Evolutionary conservation across 139 green algal genomes (phyloP).

Genomic region (Volvox reticuliferus): DNA sequence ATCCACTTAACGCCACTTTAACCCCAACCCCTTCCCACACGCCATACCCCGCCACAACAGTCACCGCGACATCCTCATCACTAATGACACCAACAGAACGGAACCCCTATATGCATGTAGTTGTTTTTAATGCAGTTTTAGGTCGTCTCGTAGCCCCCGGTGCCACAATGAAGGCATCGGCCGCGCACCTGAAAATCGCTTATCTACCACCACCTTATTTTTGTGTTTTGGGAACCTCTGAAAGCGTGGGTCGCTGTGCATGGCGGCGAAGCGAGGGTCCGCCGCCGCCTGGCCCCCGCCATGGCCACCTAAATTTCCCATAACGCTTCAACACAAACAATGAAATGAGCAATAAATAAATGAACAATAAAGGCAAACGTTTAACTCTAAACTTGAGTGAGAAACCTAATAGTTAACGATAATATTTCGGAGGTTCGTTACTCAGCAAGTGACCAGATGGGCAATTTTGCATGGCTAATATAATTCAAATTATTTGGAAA

Average conservation of each 20-base stretch:
- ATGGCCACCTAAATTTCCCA: slow-evolving; percentile 32
- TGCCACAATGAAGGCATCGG: too few relatives aligned
- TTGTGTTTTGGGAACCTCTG: slow-evolving; percentile 80
- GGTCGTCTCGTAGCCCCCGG: too few relatives aligned
- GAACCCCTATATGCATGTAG: too few relatives aligned
- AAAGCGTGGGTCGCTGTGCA: slow-evolving; percentile 92
- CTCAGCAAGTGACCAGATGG: too few relatives aligned
- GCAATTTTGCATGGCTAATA: background rate
- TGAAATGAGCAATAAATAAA: background rate
- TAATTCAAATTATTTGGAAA: background rate
- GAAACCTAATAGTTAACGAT: too few relatives aligned
- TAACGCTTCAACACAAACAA: background rate
- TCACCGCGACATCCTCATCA: too few relatives aligned
- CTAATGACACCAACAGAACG: too few relatives aligned
- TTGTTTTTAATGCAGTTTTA: too few relatives aligned
- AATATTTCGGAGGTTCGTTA: too few relatives aligned
- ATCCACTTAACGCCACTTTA: too few relatives aligned
- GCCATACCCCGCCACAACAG: too few relatives aligned
- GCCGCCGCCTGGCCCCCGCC: slow-evolving; percentile 8
- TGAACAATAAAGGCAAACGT: background rate
- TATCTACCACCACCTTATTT: slow-evolving; percentile 87
- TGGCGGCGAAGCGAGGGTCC: slow-evolving; percentile 77
- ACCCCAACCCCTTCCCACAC: too few relatives aligned
- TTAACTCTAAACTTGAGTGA: background rate
- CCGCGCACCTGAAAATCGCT: slow-evolving; percentile 82